These are phyloP conservation scores for Maudiozyma humilis DNA, from an alignment of 1,139 yeast species.

Conservation along the genomic window DNA sequence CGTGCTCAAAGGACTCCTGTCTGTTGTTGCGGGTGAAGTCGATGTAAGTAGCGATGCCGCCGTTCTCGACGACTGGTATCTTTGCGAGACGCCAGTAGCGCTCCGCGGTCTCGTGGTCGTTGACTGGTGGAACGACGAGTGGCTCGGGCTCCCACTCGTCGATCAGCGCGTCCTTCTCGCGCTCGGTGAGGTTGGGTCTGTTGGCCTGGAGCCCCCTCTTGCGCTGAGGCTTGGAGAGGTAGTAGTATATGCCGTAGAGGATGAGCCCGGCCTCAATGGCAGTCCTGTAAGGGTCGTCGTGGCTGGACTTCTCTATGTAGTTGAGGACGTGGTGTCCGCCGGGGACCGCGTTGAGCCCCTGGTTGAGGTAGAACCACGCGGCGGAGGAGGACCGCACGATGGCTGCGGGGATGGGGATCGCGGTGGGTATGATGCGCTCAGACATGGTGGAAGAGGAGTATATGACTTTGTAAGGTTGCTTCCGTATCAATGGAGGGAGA, in stretches of 20 bases:
- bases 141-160: slow-evolving; percentile 92
- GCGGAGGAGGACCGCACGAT: slow-evolving; percentile 20
- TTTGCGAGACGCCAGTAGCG: slow-evolving; percentile 47
- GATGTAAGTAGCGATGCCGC: slow-evolving; percentile 45
- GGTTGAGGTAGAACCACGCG: slow-evolving; percentile 20
- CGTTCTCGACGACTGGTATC: slow-evolving; percentile 56
- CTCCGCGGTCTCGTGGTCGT: slow-evolving; percentile 21
- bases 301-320: slow-evolving; percentile 82
- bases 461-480: not conserved
- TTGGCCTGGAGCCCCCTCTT: slow-evolving; percentile 74
- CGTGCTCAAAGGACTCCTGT: slow-evolving; percentile 31
- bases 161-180: slow-evolving; percentile 74
- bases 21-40: slow-evolving; percentile 29
- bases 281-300: slow-evolving; percentile 89
- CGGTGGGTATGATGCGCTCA: slow-evolving; percentile 20
- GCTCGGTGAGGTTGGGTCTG: slow-evolving; percentile 51
- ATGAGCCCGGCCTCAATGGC: slow-evolving; percentile 69
- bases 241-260: slow-evolving; percentile 79
- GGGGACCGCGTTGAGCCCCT: slow-evolving; percentile 36
- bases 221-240: slow-evolving; percentile 58
- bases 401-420: slow-evolving; percentile 26
- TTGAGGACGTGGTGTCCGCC: slow-evolving; percentile 73
- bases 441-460: too few species aligned
- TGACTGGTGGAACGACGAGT: slow-evolving; percentile 38
- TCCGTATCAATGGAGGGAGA: not conserved